phyloP scores from a whole-genome alignment of 345 rosid species.

The Bruguiera sexangula region DNA sequence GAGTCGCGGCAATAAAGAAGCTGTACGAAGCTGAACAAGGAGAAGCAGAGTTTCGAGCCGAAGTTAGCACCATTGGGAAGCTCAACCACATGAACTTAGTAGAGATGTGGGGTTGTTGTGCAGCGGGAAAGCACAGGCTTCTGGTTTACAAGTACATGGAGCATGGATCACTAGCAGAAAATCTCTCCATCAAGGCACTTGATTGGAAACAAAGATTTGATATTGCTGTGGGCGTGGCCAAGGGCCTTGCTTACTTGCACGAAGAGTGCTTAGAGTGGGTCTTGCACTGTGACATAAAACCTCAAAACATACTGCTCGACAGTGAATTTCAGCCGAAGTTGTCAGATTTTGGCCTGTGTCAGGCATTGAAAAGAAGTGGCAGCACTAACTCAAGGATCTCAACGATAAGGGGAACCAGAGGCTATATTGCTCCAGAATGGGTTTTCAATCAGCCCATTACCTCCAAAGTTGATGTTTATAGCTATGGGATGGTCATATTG shows the following conservation, averaged over 20 bases:
- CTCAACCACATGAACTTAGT: slow-evolving; percentile 21
- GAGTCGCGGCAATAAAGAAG: slow-evolving; percentile 16
- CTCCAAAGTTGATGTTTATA: slow-evolving; percentile 12
- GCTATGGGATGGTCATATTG: slow-evolving; percentile 16
- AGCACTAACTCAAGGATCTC: slow-evolving; percentile 4
- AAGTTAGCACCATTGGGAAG: slow-evolving; percentile 12
- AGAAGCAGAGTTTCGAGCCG: slow-evolving; percentile 20
- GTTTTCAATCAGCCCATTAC: slow-evolving; percentile 14
- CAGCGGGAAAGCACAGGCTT: slow-evolving; percentile 17
- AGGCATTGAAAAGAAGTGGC: neutral
- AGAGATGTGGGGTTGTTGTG: slow-evolving; percentile 22
- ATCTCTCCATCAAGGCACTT: neutral
- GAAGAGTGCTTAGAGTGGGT: slow-evolving; percentile 23
- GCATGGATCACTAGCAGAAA: slow-evolving; percentile 9
- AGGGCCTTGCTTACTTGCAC: slow-evolving; percentile 20
- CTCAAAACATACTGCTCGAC: slow-evolving; percentile 15
- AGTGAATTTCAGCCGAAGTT: slow-evolving; percentile 5
- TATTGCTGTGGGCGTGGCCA: slow-evolving; percentile 16
- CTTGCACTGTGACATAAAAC: slow-evolving; percentile 19
- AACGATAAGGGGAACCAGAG: slow-evolving; percentile 12
- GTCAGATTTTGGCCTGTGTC: slow-evolving; percentile 17
- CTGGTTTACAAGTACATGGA: slow-evolving; percentile 20
- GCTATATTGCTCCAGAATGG: slow-evolving; percentile 21
- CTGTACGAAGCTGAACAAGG: slow-evolving; percentile 9
- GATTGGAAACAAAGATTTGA: slow-evolving; percentile 7